Percentiles rank a stretch among this genome's conserved stretches.
These are phyloP conservation scores for Fusarium setosum DNA, from an alignment of 2,329 filamentous ascomycete genomes.

Conservation along the genomic window DNA sequence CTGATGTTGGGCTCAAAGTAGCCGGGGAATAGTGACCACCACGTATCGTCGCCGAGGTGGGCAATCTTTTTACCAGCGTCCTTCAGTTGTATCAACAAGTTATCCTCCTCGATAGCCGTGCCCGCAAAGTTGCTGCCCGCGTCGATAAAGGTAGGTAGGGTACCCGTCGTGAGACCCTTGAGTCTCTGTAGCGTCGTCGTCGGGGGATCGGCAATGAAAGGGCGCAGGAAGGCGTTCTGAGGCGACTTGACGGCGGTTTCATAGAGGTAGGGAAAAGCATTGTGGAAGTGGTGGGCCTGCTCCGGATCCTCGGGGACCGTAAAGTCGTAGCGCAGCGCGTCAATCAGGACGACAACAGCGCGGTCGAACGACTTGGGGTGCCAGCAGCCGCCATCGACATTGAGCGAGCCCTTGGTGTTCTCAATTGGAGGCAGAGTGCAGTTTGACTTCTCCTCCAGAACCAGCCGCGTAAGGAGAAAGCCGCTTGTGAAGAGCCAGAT, in stretches of 20 bases:
- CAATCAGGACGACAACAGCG: conserved; percentile 89
- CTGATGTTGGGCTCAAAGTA: conserved; percentile 92
- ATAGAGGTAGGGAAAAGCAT: conserved; percentile 88
- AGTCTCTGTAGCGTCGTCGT: conserved; percentile 92
- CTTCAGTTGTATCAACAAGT: conserved; percentile 75
- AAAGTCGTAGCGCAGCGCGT: conserved; percentile 97
- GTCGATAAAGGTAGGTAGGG: conserved; percentile 93
- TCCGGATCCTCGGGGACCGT: conserved; percentile 76
- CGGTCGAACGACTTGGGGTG: conserved; percentile 94
- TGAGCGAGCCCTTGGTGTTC: conserved; percentile 51
- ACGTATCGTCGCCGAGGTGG: conserved; percentile 97
- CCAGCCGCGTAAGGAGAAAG: conserved; percentile 88
- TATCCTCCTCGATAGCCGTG: conserved; percentile 93
- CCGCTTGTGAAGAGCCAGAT: conserved; percentile 95
- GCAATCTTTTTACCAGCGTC: conserved; percentile 79
- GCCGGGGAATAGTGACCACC: conserved; percentile 92
- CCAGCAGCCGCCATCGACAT: conserved; percentile 83
- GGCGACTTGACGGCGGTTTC: conserved; percentile 81
- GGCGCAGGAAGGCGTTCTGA: conserved; percentile 86
- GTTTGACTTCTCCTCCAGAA: conserved; percentile 80
- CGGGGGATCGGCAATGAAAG: conserved; percentile 97
- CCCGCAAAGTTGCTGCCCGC: conserved; percentile 95
- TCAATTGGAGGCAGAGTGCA: conserved; percentile 77
- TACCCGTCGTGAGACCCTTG: conserved; percentile 95
- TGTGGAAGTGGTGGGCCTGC: conserved; percentile 73